Evolutionary conservation across 208 protist species (phyloP), one percentile per base, ranked within the genome.

Genomic region (Kentomonas sorsogonicus): DNA sequence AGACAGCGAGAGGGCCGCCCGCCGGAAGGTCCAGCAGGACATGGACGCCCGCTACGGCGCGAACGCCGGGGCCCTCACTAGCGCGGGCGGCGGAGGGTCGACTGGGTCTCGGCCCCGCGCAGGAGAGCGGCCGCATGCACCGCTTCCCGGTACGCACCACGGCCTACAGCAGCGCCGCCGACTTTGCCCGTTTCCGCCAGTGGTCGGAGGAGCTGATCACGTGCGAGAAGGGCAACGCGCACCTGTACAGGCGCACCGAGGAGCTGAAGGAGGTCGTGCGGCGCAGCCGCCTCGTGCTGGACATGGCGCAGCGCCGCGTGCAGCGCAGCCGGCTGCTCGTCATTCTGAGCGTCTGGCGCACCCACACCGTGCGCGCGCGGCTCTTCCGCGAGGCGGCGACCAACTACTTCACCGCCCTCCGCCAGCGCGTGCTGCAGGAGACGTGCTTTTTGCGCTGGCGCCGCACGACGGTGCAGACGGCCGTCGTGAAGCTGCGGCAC

Each of bases 371-470:
- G n/a, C 62, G 71, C 29, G 31, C 33, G 5, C 69, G 63, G 33
- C 20, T 23, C 4, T 63, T 72, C 52, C 77, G 74, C 22, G 48
- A 67, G 4, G 69, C 67, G 20, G 55, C 66, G 22, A 60, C 67
- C 31, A 53, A 43, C 10, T 84, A 78, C 48, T 30, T 88, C 20
- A 60, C 26, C 10, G 68, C 72, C 38, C 39, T 61, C 3, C 53
- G 60, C 31, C 53, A 55, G 6, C 67, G 78, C 16, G 55, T 72
- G n/a, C 33, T 72, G 16, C 39, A 77, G 41, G 85, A 89, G 41
- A 66, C 59, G 18, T 69, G 61, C 45, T 92, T 92, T 55, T 41
- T 92, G 52, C 74, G 76, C 11, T 92, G 85, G 85, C 72, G 85
- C 2, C 77, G 85, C 51, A 44, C 85, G 44, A 70, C 73, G 7